Percentiles rank a stretch among this genome's conserved stretches.
phyloP scores from a whole-genome alignment of 768 basidiomycete species.

The Kwoniella dejecticola region DNA sequence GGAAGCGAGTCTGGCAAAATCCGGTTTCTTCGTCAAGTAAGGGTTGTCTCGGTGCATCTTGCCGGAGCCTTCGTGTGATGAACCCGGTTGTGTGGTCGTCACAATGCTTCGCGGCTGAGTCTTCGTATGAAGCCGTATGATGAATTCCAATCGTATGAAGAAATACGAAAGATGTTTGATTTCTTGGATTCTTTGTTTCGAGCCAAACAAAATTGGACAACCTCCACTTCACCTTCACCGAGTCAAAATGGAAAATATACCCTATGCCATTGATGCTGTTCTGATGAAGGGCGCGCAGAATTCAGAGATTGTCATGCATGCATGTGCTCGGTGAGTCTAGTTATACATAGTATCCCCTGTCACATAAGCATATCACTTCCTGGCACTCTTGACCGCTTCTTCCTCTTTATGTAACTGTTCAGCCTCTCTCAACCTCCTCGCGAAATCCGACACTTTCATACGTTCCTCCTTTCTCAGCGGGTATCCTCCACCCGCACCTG shows the following conservation, averaged over 20 bases:
- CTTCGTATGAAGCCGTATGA: constrained; percentile 5
- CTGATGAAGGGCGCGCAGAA: too few species aligned
- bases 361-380: too few species aligned
- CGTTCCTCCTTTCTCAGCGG: constrained; percentile 33
- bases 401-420: constrained; percentile 48
- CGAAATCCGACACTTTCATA: constrained; percentile 49
- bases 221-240: constrained; percentile 12
- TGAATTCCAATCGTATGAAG: background rate
- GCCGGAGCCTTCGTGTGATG: background rate
- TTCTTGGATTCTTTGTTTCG: background rate
- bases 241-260: background rate
- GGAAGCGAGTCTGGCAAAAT: constrained; percentile 66
- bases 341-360: too few species aligned
- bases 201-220: constrained; percentile 11
- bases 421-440: constrained; percentile 48
- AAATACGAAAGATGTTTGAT: background rate
- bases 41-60: constrained; percentile 59
- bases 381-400: constrained; percentile 32
- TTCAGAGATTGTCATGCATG: too few species aligned
- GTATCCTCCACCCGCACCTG: constrained; percentile 30
- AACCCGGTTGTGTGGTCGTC: too few species aligned
- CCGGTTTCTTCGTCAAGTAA: constrained; percentile 59
- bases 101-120: too few species aligned
- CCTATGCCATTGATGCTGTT: too few species aligned
- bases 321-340: too few species aligned